These are phyloP conservation scores for Monosporozyma aerobia DNA, from an alignment of 805 yeast species.

Conservation along the genomic window DNA sequence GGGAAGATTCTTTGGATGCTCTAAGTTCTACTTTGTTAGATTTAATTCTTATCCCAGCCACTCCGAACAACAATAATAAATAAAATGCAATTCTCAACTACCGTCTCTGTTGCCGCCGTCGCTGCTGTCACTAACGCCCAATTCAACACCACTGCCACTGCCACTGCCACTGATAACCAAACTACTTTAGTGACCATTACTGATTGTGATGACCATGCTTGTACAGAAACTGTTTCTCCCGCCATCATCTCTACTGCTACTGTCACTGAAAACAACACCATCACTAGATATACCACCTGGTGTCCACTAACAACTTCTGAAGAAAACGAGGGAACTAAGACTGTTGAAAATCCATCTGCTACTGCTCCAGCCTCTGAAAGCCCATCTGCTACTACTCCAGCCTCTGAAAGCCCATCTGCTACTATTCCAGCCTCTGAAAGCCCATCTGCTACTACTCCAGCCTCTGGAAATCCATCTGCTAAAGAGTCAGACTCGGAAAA, in stretches of 20 bases:
- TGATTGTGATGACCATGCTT: slow-evolving; percentile 27
- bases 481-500: too few relatives aligned
- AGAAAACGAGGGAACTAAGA: too few relatives aligned
- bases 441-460: too few relatives aligned
- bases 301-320: slow-evolving; percentile 12
- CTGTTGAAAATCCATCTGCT: too few relatives aligned
- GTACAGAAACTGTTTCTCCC: slow-evolving; percentile 28
- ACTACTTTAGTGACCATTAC: slow-evolving; percentile 33
- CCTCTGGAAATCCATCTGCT: too few relatives aligned
- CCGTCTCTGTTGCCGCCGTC: slow-evolving; percentile 31
- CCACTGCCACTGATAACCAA: slow-evolving; percentile 11
- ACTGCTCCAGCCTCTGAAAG: slow-evolving; percentile 7
- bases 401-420: slow-evolving; percentile 20
- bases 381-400: slow-evolving; percentile 8
- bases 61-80: too few relatives aligned
- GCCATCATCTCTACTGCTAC: slow-evolving; percentile 31
- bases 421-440: not conserved
- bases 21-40: too few relatives aligned
- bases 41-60: too few relatives aligned
- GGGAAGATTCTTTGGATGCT: too few relatives aligned
- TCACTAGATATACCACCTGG: slow-evolving; percentile 31
- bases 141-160: slow-evolving; percentile 21
- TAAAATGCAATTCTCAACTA: slow-evolving; percentile 35
- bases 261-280: slow-evolving; percentile 19
- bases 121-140: slow-evolving; percentile 28